phyloP scores from a whole-genome alignment of 805 yeast genomes.

The Lipomyces anomalus region DNA sequence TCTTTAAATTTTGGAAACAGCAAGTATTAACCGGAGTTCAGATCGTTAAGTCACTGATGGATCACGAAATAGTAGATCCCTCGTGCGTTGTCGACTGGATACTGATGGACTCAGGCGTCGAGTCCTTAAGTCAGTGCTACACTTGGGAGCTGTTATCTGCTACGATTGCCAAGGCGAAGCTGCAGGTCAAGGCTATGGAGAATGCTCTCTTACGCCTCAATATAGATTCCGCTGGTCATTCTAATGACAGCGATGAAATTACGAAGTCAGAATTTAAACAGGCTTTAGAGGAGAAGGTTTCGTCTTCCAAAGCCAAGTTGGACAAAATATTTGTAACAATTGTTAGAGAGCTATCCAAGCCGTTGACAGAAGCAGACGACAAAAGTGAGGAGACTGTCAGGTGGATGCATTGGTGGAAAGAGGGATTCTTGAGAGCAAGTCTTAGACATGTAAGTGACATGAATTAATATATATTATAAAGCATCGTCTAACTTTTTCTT shows the following conservation, averaged over 20 bases:
- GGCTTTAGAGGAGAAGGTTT: neutral
- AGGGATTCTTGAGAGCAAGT: constrained; percentile 19
- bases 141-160: constrained; percentile 22
- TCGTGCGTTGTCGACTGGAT: constrained; percentile 42
- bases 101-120: constrained; percentile 33
- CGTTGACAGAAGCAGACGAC: constrained; percentile 3
- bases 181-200: constrained; percentile 22
- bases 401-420: constrained; percentile 24
- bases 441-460: constrained; percentile 5
- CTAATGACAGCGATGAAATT: neutral
- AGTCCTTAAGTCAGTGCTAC: constrained; percentile 10
- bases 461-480: too few relatives aligned
- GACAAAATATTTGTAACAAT: constrained; percentile 9
- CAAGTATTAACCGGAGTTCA: constrained; percentile 62
- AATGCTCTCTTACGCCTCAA: too few relatives aligned
- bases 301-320: neutral
- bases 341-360: constrained; percentile 17
- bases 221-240: neutral
- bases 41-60: constrained; percentile 49
- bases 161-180: constrained; percentile 20
- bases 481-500: neutral
- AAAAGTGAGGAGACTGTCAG: constrained; percentile 12
- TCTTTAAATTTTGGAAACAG: constrained; percentile 58
- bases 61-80: constrained; percentile 41
- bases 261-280: constrained; percentile 1